Percentiles rank a stretch among this genome's conserved stretches.
Conservation (phyloP, 371 early-diverging fungal genomes). For the Apophysomyces elegans region DNA sequence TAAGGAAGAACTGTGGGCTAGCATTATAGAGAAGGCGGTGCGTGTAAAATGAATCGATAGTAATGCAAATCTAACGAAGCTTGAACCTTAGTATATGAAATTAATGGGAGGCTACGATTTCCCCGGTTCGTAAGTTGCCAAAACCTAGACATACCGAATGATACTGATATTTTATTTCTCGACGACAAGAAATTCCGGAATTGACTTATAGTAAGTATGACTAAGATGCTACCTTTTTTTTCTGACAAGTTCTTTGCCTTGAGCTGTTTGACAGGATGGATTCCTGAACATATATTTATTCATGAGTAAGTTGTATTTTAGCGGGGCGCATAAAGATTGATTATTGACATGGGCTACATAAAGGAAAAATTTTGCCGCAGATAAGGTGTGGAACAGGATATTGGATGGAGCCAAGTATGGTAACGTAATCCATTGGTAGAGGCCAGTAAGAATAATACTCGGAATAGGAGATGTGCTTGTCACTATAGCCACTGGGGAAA, state of each 20-base stretch:
- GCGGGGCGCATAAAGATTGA: not conserved
- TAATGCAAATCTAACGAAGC: not conserved
- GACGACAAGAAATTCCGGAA: slow-evolving; percentile 75
- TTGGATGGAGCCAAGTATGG: slow-evolving; percentile 72
- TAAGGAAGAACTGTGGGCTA: slow-evolving; percentile 83
- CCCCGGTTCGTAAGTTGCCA: slow-evolving; percentile 81
- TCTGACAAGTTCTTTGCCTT: not conserved
- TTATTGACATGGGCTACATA: not conserved
- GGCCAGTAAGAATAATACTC: not conserved
- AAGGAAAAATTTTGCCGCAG: slow-evolving; percentile 60
- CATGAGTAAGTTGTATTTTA: slow-evolving; percentile 57
- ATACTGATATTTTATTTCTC: slow-evolving; percentile 7
- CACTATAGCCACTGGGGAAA: slow-evolving; percentile 73
- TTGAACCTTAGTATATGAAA: slow-evolving; percentile 74
- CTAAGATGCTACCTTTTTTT: not conserved
- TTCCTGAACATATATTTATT: slow-evolving; percentile 89
- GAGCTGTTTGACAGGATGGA: slow-evolving; percentile 89
- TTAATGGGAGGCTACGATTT: slow-evolving; percentile 94
- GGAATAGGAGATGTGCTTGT: slow-evolving; percentile 60
- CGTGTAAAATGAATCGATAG: not conserved
- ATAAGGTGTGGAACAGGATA: slow-evolving; percentile 79
- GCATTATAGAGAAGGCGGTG: slow-evolving; percentile 89
- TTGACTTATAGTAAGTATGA: slow-evolving; percentile 75
- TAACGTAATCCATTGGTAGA: slow-evolving; percentile 18
- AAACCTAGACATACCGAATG: not conserved